Evolutionary conservation across 164 flowering plant genomes (phyloP).

Genomic region (Euptelea pleiosperma): DNA sequence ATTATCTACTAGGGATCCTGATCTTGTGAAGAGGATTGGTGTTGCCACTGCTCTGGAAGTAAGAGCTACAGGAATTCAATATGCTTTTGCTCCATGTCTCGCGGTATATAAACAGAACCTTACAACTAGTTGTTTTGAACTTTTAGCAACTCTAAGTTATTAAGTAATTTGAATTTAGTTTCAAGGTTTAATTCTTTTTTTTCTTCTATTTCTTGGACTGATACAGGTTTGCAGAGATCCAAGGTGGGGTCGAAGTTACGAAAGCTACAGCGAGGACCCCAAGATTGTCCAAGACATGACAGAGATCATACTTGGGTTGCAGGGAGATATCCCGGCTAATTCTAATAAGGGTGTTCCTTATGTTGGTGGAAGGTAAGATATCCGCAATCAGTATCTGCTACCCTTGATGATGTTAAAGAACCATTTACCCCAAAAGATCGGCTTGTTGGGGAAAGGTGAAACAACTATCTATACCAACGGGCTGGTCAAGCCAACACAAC

Average conservation of each 20-base stretch:
- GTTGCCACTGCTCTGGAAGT: conserved; percentile 66
- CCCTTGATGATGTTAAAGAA: no score
- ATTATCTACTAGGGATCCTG: conserved; percentile 39
- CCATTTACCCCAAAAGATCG: no score
- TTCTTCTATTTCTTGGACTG: background rate
- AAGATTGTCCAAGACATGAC: conserved; percentile 49
- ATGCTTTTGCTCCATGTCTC: conserved; percentile 58
- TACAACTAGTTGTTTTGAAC: background rate
- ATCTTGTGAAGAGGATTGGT: conserved; percentile 48
- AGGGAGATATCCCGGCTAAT: conserved; percentile 41
- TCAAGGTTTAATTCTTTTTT: background rate
- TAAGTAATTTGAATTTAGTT: background rate
- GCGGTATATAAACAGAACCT: conserved; percentile 32
- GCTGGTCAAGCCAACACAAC: no score
- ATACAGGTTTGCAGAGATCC: conserved; percentile 61
- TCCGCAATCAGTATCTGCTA: background rate
- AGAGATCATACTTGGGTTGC: conserved; percentile 49
- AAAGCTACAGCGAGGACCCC: conserved; percentile 57
- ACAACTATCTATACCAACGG: no score
- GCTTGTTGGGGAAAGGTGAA: no score
- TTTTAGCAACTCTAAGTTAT: background rate
- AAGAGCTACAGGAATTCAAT: conserved; percentile 61
- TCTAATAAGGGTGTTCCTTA: conserved; percentile 37
- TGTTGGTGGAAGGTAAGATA: conserved; percentile 46
- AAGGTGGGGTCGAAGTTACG: conserved; percentile 66